Evolutionary conservation across 2,329 filamentous ascomycete species (phyloP).

Genomic region (Arthrobotrys sphaeroides): DNA sequence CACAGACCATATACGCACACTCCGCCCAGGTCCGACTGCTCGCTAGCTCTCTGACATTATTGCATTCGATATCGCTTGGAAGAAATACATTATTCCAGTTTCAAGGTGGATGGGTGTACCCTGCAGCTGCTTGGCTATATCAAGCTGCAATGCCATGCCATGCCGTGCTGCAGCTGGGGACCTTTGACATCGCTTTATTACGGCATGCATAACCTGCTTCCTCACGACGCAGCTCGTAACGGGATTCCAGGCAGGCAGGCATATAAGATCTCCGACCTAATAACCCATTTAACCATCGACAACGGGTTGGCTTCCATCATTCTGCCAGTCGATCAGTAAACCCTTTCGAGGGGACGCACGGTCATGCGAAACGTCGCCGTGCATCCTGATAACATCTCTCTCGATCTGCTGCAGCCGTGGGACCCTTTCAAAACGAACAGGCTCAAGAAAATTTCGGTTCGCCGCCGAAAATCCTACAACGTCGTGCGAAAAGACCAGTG

Average conservation of each 20-base stretch:
- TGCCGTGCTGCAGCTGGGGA: slow-evolving; percentile 3
- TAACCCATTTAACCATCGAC: slow-evolving; percentile 31
- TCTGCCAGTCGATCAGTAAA: slow-evolving; percentile 25
- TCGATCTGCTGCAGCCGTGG: too few relatives aligned
- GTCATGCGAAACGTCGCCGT: slow-evolving; percentile 4
- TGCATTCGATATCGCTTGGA: background rate
- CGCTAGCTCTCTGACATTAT: background rate
- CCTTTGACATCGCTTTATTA: slow-evolving; percentile 35
- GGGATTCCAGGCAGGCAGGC: background rate
- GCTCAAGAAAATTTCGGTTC: slow-evolving; percentile 20
- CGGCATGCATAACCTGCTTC: slow-evolving; percentile 27
- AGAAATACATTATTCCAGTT: slow-evolving; percentile 6
- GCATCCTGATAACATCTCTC: background rate
- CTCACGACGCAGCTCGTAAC: background rate
- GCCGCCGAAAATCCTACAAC: slow-evolving; percentile 34
- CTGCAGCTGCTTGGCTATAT: slow-evolving; percentile 14
- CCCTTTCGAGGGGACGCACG: too few relatives aligned
- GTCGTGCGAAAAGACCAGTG: background rate
- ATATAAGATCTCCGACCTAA: slow-evolving; percentile 42
- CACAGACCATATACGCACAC: background rate
- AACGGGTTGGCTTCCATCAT: slow-evolving; percentile 19
- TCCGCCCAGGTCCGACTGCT: background rate
- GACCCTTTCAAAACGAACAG: too few relatives aligned
- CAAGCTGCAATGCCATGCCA: slow-evolving; percentile 17
- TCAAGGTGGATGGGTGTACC: background rate